Evolutionary conservation across 169 alveolate species (phyloP), one percentile per base, ranked within the genome.

Genomic region (Perkinsus chesapeaki): DNA sequence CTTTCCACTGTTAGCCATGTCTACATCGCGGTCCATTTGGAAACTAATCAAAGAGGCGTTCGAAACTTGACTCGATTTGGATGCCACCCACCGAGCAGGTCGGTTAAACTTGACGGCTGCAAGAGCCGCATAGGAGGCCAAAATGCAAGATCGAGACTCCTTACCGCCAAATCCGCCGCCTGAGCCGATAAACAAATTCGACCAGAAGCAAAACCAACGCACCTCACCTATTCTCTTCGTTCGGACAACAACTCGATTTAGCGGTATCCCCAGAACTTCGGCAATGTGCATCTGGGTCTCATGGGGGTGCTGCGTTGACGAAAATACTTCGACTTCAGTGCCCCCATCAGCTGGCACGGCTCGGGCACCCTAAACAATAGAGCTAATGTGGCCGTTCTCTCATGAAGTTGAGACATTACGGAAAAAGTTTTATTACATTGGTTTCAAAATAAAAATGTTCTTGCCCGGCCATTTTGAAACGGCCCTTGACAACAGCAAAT

Each of bases 131-230:
- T 90, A 90, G 31, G 43, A 37, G 16, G 48, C 43, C n/a, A 90
- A 34, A 34, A 90, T n/a, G 43, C 92, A 90, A 0, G 48, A n/a
- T 20, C 92, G 43, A 10, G 92, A 19, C 92, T 90, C 92, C 38
- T 90, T 90, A 7, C 92, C 92, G 47, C 92, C 92, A 36, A 90
- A 90, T 47, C 92, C 92, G 48, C 92, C 92, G 20, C 92, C 92
- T 34, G 31, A 34, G 7, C 39, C 39, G 31, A 48, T 36, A 1
- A 60, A 60, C 82, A 23, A 27, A 1, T 34, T 7, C 12, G 23
- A 60, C 19, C 27, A 9, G 9, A 9, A 34, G 82, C 82, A 20
- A 34, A 27, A 0, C 12, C 3, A 34, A 20, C 7, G 82, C 82
- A 60, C 3, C 27, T 12, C 82, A 60, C 82, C 82, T 20, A 60